Conservation (phyloP, 2,329 filamentous ascomycete species). For the Diplodia intermedia region DNA sequence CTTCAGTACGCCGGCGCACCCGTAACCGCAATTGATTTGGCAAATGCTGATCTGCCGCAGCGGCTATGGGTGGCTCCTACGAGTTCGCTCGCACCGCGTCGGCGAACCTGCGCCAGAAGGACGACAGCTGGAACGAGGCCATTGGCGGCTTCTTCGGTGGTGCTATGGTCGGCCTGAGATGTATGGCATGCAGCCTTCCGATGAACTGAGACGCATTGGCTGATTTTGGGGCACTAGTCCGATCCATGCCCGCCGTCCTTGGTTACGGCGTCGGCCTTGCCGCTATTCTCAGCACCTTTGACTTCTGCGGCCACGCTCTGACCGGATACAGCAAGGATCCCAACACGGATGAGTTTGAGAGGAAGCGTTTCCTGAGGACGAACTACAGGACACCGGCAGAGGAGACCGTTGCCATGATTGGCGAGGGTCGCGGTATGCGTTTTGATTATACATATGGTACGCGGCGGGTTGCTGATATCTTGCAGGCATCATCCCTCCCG, state of each 20-base stretch:
- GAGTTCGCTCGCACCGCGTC: constrained; percentile 77
- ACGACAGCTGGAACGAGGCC: constrained; percentile 77
- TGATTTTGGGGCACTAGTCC: constrained; percentile 51
- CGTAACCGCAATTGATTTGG: constrained; percentile 37
- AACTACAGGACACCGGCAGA: constrained; percentile 76
- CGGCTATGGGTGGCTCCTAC: constrained; percentile 76
- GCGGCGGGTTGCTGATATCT: constrained; percentile 27
- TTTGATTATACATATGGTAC: not conserved
- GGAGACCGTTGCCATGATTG: constrained; percentile 80
- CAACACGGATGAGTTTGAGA: constrained; percentile 74
- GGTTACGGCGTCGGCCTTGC: constrained; percentile 70
- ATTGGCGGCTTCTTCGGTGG: constrained; percentile 80
- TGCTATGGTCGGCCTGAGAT: constrained; percentile 71
- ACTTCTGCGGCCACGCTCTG: constrained; percentile 70
- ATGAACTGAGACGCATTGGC: constrained; percentile 3
- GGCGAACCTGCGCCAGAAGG: constrained; percentile 84
- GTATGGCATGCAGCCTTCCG: constrained; percentile 59
- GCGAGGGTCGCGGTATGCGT: constrained; percentile 80
- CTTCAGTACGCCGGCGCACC: constrained; percentile 60
- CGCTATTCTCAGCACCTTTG: constrained; percentile 66
- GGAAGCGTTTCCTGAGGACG: constrained; percentile 76
- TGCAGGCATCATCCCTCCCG: constrained; percentile 77
- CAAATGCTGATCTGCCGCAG: constrained; percentile 53
- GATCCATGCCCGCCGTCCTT: constrained; percentile 73
- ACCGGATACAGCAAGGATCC: constrained; percentile 62